These are phyloP conservation scores for Phytopythium montanum DNA, from an alignment of 352 stramenopile genomes.

Conservation along the genomic window DNA sequence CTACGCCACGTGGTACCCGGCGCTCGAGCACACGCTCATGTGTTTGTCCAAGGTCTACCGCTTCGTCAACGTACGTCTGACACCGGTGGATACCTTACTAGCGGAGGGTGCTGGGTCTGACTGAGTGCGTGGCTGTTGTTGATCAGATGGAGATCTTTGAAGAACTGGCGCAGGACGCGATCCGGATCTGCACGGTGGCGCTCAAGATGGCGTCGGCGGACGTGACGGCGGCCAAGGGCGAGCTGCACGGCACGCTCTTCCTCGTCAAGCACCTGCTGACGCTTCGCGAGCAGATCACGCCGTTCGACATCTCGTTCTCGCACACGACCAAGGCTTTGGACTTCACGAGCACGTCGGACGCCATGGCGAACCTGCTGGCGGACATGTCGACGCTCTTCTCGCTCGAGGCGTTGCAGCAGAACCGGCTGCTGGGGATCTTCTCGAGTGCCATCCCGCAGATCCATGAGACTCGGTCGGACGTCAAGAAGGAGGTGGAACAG, in stretches of 20 bases:
- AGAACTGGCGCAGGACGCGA: constrained; percentile 78
- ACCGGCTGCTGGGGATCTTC: constrained; percentile 56
- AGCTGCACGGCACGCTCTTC: constrained; percentile 68
- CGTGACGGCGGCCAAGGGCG: constrained; percentile 42
- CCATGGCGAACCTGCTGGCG: constrained; percentile 64
- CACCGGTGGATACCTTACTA: too few relatives aligned
- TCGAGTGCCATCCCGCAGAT: constrained; percentile 73
- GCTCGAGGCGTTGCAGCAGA: constrained; percentile 48
- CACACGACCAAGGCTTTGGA: constrained; percentile 69
- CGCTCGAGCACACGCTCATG: constrained; percentile 78
- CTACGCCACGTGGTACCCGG: constrained; percentile 83
- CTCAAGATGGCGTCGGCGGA: constrained; percentile 75
- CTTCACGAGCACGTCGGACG: constrained; percentile 72
- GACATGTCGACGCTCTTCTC: constrained; percentile 66
- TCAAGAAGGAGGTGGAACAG: constrained; percentile 75
- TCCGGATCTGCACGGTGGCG: constrained; percentile 72
- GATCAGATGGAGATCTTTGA: constrained; percentile 83
- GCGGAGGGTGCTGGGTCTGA: background rate
- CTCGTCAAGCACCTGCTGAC: constrained; percentile 82
- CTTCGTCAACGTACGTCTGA: constrained; percentile 62
- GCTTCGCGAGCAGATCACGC: constrained; percentile 79
- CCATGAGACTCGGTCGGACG: constrained; percentile 71
- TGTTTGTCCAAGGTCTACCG: constrained; percentile 86
- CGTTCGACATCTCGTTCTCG: constrained; percentile 81
- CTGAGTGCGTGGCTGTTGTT: background rate